Conservation (phyloP, 1,139 yeast genomes). For the Torulaspora globosa region DNA sequence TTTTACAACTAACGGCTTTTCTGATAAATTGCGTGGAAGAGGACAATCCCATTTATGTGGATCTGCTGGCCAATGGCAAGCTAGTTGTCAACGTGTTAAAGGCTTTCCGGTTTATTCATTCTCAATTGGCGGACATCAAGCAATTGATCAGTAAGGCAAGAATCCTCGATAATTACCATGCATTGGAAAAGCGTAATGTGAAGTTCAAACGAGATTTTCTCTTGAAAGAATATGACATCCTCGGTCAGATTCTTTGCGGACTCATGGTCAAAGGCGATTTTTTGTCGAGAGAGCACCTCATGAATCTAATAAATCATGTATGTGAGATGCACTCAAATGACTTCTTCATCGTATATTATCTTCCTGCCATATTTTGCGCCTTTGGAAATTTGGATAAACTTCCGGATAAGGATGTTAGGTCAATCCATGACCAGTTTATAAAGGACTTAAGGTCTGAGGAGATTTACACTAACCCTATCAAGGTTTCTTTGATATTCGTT, state of each 20-base stretch:
- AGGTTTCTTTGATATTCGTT: constrained; percentile 54
- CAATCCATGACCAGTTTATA: constrained; percentile 38
- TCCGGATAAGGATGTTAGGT: constrained; percentile 38
- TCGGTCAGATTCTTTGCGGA: constrained; percentile 63
- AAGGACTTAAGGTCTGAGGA: constrained; percentile 38
- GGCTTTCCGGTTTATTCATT: constrained; percentile 57
- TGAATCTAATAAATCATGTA: constrained; percentile 42
- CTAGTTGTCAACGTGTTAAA: constrained; percentile 44
- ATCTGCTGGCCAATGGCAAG: constrained; percentile 27
- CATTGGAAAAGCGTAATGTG: constrained; percentile 53
- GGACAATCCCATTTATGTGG: constrained; percentile 25
- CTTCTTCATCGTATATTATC: constrained; percentile 54
- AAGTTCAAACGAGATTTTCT: constrained; percentile 59
- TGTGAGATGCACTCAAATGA: constrained; percentile 55
- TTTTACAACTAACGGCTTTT: constrained; percentile 65
- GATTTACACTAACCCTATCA: constrained; percentile 51
- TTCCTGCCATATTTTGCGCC: constrained; percentile 57
- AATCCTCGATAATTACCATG: constrained; percentile 47
- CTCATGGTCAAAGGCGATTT: constrained; percentile 42
- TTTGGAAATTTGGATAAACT: constrained; percentile 38
- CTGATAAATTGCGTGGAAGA: constrained; percentile 40
- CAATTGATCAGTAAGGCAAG: constrained; percentile 66
- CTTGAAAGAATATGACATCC: constrained; percentile 61
- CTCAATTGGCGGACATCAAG: constrained; percentile 50
- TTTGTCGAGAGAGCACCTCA: constrained; percentile 41